Evolutionary conservation across 805 yeast species (phyloP).

Genomic region (Candida coquimbonensis): DNA sequence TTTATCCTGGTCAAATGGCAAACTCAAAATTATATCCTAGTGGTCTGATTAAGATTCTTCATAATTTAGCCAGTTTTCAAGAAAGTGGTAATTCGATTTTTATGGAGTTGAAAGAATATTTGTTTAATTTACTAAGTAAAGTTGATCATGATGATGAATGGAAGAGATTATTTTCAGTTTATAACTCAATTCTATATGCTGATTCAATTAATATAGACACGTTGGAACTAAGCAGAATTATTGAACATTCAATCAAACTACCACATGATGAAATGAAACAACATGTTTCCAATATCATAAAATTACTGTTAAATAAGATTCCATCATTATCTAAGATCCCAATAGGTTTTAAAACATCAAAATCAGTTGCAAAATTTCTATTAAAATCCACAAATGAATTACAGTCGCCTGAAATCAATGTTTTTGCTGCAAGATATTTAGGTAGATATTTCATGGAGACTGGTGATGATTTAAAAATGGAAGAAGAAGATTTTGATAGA

Average conservation of each 20-base stretch:
- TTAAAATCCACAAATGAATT: background rate
- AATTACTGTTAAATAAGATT: constrained; percentile 8
- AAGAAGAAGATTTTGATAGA: constrained; percentile 5
- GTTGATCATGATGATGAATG: constrained; percentile 7
- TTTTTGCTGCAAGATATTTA: constrained; percentile 17
- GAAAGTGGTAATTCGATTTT: background rate
- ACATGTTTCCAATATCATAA: constrained; percentile 8
- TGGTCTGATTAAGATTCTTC: constrained; percentile 19
- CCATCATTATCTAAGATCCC: constrained; percentile 4
- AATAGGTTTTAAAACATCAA: constrained; percentile 6
- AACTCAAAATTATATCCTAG: constrained; percentile 5
- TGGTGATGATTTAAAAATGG: constrained; percentile 10
- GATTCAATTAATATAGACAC: constrained; percentile 2
- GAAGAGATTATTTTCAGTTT: constrained; percentile 11
- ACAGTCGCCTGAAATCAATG: background rate
- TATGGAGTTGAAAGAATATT: background rate
- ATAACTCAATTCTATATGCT: constrained; percentile 3
- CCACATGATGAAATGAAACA: background rate
- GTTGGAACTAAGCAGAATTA: background rate
- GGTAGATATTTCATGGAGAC: constrained; percentile 16
- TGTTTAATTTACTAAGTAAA: background rate
- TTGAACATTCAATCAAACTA: background rate
- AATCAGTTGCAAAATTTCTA: constrained; percentile 11
- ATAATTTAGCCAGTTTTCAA: constrained; percentile 6
- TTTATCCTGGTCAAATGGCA: constrained; percentile 4